Conservation (phyloP, 2,329 filamentous ascomycete genomes). For the Curvularia verruculosa region DNA sequence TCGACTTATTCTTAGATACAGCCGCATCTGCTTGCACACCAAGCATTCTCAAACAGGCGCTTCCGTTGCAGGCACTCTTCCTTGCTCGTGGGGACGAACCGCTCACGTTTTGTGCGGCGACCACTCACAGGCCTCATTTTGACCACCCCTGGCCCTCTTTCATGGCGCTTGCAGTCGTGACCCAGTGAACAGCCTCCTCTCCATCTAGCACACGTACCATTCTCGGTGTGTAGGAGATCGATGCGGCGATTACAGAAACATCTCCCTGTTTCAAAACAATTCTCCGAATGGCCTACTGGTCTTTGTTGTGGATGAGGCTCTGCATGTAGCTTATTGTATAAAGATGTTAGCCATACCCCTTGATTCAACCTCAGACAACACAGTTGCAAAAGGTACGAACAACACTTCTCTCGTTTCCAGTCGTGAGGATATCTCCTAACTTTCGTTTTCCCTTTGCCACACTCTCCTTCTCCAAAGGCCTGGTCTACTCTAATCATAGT, state of each 20-base stretch:
- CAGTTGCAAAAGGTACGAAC: constrained; percentile 36
- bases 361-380: constrained; percentile 33
- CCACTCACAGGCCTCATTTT: constrained; percentile 41
- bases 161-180: constrained; percentile 39
- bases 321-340: constrained; percentile 42
- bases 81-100: constrained; percentile 34
- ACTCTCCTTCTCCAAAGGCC: constrained; percentile 39
- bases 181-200: constrained; percentile 38
- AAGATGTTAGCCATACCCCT: constrained; percentile 32
- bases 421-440: constrained; percentile 41
- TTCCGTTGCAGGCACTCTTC: constrained; percentile 34
- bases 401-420: constrained; percentile 44
- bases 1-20: constrained; percentile 48
- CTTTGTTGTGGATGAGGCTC: constrained; percentile 34
- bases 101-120: constrained; percentile 30
- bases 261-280: constrained; percentile 48
- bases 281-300: constrained; percentile 43
- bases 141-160: constrained; percentile 36
- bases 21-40: constrained; percentile 38
- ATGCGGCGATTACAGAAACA: constrained; percentile 51
- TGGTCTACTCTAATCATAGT: constrained; percentile 43
- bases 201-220: constrained; percentile 37
- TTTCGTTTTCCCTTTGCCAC: constrained; percentile 38
- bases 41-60: constrained; percentile 46
- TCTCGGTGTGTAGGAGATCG: constrained; percentile 35